These are phyloP conservation scores for Asterophora parasitica DNA, from an alignment of 768 basidiomycete genomes.

Conservation along the genomic window DNA sequence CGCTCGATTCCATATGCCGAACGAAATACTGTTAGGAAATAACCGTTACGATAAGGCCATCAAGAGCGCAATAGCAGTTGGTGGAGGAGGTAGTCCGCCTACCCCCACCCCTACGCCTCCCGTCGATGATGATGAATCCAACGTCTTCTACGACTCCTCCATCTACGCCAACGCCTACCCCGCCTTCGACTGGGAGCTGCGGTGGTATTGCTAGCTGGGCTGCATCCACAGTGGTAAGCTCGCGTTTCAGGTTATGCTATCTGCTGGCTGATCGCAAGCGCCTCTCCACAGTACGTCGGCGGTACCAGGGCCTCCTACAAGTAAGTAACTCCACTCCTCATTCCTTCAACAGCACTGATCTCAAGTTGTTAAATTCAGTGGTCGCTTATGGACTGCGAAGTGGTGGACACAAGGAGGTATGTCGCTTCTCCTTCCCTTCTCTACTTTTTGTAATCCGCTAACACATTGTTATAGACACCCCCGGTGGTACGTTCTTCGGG, in stretches of 20 bases:
- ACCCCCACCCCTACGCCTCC: neutral
- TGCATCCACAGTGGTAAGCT: constrained; percentile 1
- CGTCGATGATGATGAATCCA: neutral
- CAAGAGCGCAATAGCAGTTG: constrained; percentile 51
- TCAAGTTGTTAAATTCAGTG: neutral
- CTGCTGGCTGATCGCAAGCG: neutral
- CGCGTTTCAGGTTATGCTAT: neutral
- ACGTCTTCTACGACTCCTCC: constrained; percentile 1
- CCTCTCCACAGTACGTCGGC: constrained; percentile 1
- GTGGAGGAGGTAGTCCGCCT: constrained; percentile 27
- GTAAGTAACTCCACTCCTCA: neutral
- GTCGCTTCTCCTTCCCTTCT: neutral
- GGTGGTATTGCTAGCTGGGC: neutral
- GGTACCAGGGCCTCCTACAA: constrained; percentile 2
- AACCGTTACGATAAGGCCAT: constrained; percentile 55
- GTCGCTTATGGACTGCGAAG: constrained; percentile 11
- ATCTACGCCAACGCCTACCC: neutral
- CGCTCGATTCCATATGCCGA: neutral
- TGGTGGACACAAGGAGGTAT: constrained; percentile 14
- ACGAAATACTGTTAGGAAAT: constrained; percentile 35
- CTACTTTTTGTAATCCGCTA: neutral
- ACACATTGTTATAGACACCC: neutral
- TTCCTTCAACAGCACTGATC: neutral
- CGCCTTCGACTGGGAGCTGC: constrained; percentile 1
- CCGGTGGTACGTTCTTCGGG: constrained; percentile 4